Conservation (phyloP, 768 basidiomycete species). For the Trametes elegans region DNA sequence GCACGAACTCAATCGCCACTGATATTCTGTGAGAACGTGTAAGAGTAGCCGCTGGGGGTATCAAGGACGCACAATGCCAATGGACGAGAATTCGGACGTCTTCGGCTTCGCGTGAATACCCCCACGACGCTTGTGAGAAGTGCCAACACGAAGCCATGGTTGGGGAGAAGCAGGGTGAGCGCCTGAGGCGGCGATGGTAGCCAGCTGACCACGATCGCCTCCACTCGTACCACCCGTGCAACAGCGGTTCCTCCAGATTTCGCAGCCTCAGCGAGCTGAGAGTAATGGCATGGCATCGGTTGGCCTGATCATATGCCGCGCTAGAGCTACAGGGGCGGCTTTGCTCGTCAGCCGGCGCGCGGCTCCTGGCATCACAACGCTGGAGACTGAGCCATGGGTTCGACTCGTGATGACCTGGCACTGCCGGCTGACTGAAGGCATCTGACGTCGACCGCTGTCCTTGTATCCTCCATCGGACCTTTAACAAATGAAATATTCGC, state of each 20-base stretch:
- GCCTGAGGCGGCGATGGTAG: neutral
- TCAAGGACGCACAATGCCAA: neutral
- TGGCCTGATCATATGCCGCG: neutral
- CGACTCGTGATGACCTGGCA: neutral
- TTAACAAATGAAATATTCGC: too few relatives aligned
- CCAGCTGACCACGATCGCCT: conserved; percentile 1
- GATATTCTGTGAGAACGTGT: conserved; percentile 1
- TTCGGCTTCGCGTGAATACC: neutral
- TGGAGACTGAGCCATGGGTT: neutral
- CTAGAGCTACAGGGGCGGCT: neutral
- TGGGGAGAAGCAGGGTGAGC: neutral
- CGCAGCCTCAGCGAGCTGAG: neutral
- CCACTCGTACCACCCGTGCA: neutral
- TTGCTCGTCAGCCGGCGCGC: neutral
- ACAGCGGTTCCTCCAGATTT: neutral
- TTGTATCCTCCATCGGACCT: too few relatives aligned
- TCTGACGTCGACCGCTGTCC: too few relatives aligned
- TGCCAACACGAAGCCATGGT: neutral
- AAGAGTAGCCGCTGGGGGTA: neutral
- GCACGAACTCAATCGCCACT: conserved; percentile 5
- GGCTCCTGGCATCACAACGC: too few relatives aligned
- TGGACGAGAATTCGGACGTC: neutral
- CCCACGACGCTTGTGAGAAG: conserved; percentile 2
- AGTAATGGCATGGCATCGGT: neutral
- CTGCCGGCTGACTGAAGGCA: too few relatives aligned